Conservation (phyloP, 2,329 filamentous ascomycete genomes). For the Sporothrix brasiliensis region DNA sequence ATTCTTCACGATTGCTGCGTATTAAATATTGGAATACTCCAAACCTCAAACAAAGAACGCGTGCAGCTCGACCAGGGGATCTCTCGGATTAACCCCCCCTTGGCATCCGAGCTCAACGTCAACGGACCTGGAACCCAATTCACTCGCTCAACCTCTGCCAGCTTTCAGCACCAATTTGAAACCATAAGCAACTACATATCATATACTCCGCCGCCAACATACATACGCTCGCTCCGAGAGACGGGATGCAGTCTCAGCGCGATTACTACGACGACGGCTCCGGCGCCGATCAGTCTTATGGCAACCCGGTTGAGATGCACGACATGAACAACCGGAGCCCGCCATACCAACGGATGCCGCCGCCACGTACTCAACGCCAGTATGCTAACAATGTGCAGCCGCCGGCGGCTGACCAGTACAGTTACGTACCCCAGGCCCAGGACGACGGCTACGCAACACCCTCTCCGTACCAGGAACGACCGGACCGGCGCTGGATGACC, state of each 20-base stretch:
- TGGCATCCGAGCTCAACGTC: not conserved
- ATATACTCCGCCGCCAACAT: not conserved
- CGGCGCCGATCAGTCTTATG: constrained; percentile 25
- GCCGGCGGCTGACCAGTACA: constrained; percentile 23
- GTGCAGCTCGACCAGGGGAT: not conserved
- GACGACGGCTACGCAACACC: constrained; percentile 23
- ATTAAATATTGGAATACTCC: not conserved
- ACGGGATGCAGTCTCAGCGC: constrained; percentile 32
- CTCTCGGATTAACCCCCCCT: not conserved
- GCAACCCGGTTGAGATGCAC: constrained; percentile 33
- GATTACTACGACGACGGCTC: constrained; percentile 29
- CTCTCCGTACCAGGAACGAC: constrained; percentile 24
- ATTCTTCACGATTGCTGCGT: not conserved
- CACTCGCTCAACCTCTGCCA: not conserved
- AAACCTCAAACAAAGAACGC: constrained; percentile 1
- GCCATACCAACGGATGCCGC: constrained; percentile 20
- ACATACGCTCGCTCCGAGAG: not conserved
- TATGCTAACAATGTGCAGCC: constrained; percentile 7
- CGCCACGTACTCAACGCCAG: not conserved
- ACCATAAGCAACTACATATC: too few species aligned
- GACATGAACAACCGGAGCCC: constrained; percentile 29
- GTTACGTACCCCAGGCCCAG: not conserved
- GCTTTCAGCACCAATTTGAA: too few species aligned
- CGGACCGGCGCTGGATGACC: constrained; percentile 14
- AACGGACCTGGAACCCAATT: not conserved